Percentiles rank a stretch among this genome's conserved stretches.
phyloP scores from a whole-genome alignment of 1,284 basidiomycete species.

The Papiliotrema fonsecae region DNA sequence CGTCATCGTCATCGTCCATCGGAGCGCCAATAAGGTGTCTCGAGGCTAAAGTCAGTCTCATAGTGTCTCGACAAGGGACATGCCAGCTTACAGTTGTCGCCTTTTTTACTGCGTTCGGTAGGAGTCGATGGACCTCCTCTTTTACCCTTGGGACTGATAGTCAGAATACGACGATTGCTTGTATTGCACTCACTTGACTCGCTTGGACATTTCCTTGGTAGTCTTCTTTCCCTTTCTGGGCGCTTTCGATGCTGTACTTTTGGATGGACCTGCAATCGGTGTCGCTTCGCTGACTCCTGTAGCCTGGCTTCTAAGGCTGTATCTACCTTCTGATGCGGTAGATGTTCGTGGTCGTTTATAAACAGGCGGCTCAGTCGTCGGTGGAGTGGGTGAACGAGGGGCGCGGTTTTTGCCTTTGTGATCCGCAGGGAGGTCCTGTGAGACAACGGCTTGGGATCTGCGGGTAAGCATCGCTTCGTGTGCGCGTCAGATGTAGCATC shows the following conservation, averaged over 20 bases:
- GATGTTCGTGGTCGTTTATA: conserved; percentile 8
- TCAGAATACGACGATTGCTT: not conserved
- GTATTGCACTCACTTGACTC: conserved; percentile 22
- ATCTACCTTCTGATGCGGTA: conserved; percentile 8
- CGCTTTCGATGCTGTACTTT: conserved; percentile 21
- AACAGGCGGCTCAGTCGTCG: not conserved
- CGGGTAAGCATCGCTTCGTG: no score
- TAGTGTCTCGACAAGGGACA: not conserved
- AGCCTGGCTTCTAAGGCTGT: conserved; percentile 18
- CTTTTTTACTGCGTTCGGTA: conserved; percentile 34
- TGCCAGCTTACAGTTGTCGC: conserved; percentile 22
- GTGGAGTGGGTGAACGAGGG: conserved; percentile 15
- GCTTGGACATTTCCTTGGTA: conserved; percentile 37
- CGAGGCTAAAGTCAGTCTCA: conserved; percentile 28
- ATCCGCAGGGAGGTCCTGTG: conserved; percentile 13
- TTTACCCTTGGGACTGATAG: conserved; percentile 27
- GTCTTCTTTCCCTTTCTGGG: conserved; percentile 20
- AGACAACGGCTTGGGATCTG: no score
- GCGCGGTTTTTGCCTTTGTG: conserved; percentile 44
- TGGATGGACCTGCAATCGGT: conserved; percentile 4
- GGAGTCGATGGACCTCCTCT: conserved; percentile 14
- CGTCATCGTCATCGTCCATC: conserved; percentile 61
- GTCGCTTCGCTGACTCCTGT: conserved; percentile 16
- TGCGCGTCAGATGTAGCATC: not conserved
- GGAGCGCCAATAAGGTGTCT: conserved; percentile 60